Percentiles rank a stretch among this genome's conserved stretches.
Conservation (phyloP, 2,329 filamentous ascomycete genomes). For the Epichloe coenophiala region DNA sequence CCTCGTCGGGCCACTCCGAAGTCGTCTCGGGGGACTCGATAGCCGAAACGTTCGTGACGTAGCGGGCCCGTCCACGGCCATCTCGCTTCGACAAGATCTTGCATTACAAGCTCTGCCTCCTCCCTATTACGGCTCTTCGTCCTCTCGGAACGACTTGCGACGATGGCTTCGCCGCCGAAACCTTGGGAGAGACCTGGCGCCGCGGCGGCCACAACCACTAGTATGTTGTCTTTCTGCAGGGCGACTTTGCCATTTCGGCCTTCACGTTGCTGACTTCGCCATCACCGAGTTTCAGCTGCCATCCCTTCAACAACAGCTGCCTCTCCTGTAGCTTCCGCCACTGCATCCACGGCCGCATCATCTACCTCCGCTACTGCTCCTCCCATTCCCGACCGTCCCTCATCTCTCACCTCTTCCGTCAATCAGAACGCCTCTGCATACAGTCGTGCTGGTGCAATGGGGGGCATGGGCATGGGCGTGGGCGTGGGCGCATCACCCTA, state of each 20-base stretch:
- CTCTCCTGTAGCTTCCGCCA: conserved; percentile 13
- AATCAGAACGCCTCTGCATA: conserved; percentile 83
- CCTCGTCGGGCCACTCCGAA: conserved; percentile 1
- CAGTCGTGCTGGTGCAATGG: conserved; percentile 36
- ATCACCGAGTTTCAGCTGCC: conserved; percentile 11
- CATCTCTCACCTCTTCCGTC: conserved; percentile 62
- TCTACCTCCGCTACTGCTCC: conserved; percentile 37
- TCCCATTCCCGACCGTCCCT: conserved; percentile 67
- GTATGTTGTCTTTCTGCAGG: conserved; percentile 25
- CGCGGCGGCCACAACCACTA: conserved; percentile 27
- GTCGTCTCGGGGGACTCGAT: not conserved
- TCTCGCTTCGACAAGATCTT: not conserved
- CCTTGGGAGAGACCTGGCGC: conserved; percentile 83
- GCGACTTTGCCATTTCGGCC: not conserved
- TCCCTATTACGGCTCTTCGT: not conserved
- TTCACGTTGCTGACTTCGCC: conserved; percentile 14
- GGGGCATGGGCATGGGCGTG: conserved; percentile 25
- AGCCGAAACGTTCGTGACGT: conserved; percentile 1
- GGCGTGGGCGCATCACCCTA: conserved; percentile 29
- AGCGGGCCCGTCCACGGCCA: not conserved
- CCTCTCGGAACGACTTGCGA: not conserved
- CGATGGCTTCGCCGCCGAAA: conserved; percentile 77
- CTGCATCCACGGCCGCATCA: conserved; percentile 24
- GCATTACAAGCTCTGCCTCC: not conserved
- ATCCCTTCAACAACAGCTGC: conserved; percentile 24